Evolutionary conservation across 805 yeast genomes (phyloP), one percentile per base, ranked within the genome.

Genomic region (Wickerhamomyces hampshirensis): DNA sequence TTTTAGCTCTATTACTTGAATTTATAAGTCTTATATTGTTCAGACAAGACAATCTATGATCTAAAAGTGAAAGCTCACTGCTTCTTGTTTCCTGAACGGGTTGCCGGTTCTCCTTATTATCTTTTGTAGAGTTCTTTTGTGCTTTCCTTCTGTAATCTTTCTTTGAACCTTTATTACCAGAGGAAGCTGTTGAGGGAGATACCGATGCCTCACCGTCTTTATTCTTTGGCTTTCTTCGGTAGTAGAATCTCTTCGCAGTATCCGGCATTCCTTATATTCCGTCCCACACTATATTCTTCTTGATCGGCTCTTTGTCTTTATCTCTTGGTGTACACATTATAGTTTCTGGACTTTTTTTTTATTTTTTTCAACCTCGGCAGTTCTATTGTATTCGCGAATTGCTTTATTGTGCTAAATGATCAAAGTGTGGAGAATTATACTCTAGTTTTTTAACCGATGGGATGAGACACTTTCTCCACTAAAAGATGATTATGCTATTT

Each of bases 11-110:
- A n/a, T 27, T 39, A 1, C 38, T 42, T 3, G 55, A 44, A 28
- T 44, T 50, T 18, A 47, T 38, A 13, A 49, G 45, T 14, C 36
- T 50, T 15, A 50, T 21, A 27, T 46, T 34, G 1, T 43, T 35
- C 3, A 47, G 39, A 4, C 19, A 5, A 1, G 26, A 11, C 8
- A 48, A 31, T 16, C 32, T 36, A 18, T 47, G 39, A n/a, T 38
- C 35, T 6, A 49, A 18, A 4, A 29, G 27, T 2, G 26, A 15
- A 5, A 52, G 31, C 33, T 52, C 57, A 12, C 36, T 36, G 7
- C 27, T 27, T 18, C 44, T 35, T 16, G 44, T 28, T 5, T 34
- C 40, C 21, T 42, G 43, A 17, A 31, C 32, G 24, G 39, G 28
- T 17, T 9, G 12, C 11, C 12, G 17, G 13, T 26, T 21, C 24